Percentiles rank a stretch among this genome's conserved stretches.
These are phyloP conservation scores for Abrus precatorius DNA, from an alignment of 306 rosid genomes.

Conservation along the genomic window DNA sequence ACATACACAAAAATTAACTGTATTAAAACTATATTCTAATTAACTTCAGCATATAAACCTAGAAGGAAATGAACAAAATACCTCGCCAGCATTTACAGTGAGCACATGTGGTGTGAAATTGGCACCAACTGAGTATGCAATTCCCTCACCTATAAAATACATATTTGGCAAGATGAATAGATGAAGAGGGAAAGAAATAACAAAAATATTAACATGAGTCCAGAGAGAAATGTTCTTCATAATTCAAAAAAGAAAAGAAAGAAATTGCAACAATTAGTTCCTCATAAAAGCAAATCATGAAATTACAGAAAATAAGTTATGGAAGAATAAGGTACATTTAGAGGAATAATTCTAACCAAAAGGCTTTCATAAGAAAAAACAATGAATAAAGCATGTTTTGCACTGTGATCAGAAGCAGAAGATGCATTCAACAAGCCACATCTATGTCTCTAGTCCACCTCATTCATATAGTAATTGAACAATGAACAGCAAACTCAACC, in stretches of 20 bases:
- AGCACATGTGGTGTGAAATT: slow-evolving; percentile 93
- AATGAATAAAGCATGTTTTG: not conserved
- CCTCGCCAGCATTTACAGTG: slow-evolving; percentile 95
- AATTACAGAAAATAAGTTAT: slow-evolving; percentile 8
- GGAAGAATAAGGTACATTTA: not conserved
- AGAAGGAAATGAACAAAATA: slow-evolving; percentile 51
- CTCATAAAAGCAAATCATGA: not conserved
- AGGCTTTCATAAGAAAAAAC: not conserved
- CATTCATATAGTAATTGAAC: slow-evolving; percentile 28
- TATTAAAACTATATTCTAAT: slow-evolving; percentile 26
- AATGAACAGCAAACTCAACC: slow-evolving; percentile 17
- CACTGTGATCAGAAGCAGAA: slow-evolving; percentile 9
- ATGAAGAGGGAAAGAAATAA: slow-evolving; percentile 9
- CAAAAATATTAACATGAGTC: not conserved
- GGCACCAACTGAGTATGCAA: slow-evolving; percentile 86
- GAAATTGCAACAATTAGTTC: not conserved
- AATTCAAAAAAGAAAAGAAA: not conserved
- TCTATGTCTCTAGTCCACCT: not conserved
- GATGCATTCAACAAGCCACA: slow-evolving; percentile 20
- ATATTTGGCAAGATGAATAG: slow-evolving; percentile 16
- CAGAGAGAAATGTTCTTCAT: slow-evolving; percentile 13
- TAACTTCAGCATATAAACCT: slow-evolving; percentile 19
- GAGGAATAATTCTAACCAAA: not conserved
- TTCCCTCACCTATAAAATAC: slow-evolving; percentile 66
- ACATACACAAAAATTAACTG: slow-evolving; percentile 2